Base-by-base conservation (phyloP, 169 alveolate genomes). In the Cryptosporidium xiaoi region DNA sequence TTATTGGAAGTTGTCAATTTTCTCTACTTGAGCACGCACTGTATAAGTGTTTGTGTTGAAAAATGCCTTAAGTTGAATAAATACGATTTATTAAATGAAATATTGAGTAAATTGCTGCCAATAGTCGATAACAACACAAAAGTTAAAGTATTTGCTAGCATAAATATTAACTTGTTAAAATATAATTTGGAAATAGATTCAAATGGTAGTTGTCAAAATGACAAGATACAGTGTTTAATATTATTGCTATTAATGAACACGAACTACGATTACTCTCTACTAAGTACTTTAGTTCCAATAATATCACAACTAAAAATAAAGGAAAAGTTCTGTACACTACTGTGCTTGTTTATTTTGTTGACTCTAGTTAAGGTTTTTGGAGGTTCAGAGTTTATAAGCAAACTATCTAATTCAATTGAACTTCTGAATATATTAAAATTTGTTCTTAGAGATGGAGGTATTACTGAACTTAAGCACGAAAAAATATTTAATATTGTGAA, bases 371-470 rank as follows among this genome's bases (percentile, higher is more conserved):
- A 40, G 1, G 1, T 40, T 40, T 40, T 40, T 40, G 66, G 29
- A 15, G 56, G 34, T 27, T 69, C 68, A 53, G 56, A 16, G 5
- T 1, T 18, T 16, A 53, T 12, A 5, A 44, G 48, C 24, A 69
- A 33, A 16, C 15, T 56, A 34, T n/a, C 15, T 2, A 66, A 69
- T 53, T 51, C 83, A 1, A 53, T 55, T 31, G 67, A 69, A 27
- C 51, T 69, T 44, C 36, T 69, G n/a, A 53, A 29, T 18, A 18
- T 53, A 33, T 51, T 69, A 51, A 69, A 69, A 69, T 69, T 51
- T 24, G 51, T 64, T 31, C 66, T 69, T 69, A 66, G 51, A 34
- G 5, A 53, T 55, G 83, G 83, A 13, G 83, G 67, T 10, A 69
- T 69, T 29, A 10, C 55, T 6, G 68, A 66, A 31, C 20, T 69